Conservation (phyloP, 768 basidiomycete genomes). For the Pleurotus cornucopiae region DNA sequence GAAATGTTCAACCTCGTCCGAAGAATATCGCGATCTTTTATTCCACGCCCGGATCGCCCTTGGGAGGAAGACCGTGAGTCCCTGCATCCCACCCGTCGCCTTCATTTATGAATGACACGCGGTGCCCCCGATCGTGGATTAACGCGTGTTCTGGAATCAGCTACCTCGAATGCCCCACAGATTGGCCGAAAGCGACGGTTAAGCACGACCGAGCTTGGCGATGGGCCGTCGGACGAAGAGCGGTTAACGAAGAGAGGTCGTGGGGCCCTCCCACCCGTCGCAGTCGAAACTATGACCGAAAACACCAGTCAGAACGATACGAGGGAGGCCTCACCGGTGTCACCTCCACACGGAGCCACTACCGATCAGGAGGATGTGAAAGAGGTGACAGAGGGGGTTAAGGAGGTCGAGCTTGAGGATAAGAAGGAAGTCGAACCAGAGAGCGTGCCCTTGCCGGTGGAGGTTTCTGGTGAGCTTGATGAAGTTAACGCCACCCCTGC, state of each 20-base stretch:
- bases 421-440: conserved; percentile 23
- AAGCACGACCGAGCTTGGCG: conserved; percentile 43
- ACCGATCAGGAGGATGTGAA: conserved; percentile 44
- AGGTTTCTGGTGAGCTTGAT: conserved; percentile 8
- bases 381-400: conserved; percentile 68
- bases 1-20: conserved; percentile 68
- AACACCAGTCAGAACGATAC: conserved; percentile 16
- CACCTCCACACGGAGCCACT: conserved; percentile 33
- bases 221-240: conserved; percentile 35
- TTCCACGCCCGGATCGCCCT: conserved; percentile 68
- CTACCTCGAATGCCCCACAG: conserved; percentile 71
- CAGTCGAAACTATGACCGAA: conserved; percentile 18
- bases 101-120: conserved; percentile 10
- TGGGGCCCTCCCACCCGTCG: conserved; percentile 33
- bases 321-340: conserved; percentile 16
- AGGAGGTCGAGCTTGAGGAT: conserved; percentile 61
- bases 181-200: conserved; percentile 64
- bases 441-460: conserved; percentile 7
- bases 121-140: conserved; percentile 6
- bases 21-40: conserved; percentile 65
- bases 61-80: conserved; percentile 75
- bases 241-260: conserved; percentile 41
- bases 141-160: conserved; percentile 35
- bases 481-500: neutral
- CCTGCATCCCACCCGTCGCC: conserved; percentile 6